A percentile compares a stretch with the other conserved stretches of the same genome.
phyloP scores from a whole-genome alignment of 2,329 filamentous ascomycete genomes.

The Colletotrichum limetticola region DNA sequence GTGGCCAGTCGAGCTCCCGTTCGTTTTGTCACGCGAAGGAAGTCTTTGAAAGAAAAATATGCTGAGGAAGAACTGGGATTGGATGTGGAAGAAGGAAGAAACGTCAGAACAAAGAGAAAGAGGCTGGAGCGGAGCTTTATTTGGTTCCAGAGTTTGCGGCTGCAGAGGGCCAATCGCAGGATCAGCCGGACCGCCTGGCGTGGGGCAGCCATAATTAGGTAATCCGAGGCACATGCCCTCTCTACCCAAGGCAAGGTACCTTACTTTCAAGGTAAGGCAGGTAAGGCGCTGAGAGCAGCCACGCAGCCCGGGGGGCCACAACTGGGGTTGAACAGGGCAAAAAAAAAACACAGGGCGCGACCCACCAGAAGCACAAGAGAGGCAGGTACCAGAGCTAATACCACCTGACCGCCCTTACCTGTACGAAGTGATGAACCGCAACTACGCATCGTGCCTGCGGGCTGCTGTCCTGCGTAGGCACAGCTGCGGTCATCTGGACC shows the following conservation, averaged over 20 bases:
- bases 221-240: constrained; percentile 17
- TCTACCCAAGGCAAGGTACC: too few relatives aligned
- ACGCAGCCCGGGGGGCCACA: constrained; percentile 3
- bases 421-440: not conserved
- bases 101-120: constrained; percentile 33
- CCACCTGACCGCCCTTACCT: too few relatives aligned
- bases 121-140: constrained; percentile 37
- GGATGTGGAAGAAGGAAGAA: constrained; percentile 34
- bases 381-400: constrained; percentile 22
- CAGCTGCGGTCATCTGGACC: constrained; percentile 15
- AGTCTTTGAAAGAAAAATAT: constrained; percentile 23
- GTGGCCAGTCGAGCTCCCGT: constrained; percentile 20
- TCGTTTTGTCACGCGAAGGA: constrained; percentile 12
- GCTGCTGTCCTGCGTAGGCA: too few relatives aligned
- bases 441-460: too few relatives aligned
- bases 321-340: constrained; percentile 25
- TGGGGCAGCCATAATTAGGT: constrained; percentile 17
- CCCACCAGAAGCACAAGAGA: constrained; percentile 13
- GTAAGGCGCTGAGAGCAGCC: not conserved
- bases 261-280: too few relatives aligned
- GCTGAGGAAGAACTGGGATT: constrained; percentile 17
- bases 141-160: constrained; percentile 32
- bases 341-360: constrained; percentile 18
- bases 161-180: constrained; percentile 24
- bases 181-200: constrained; percentile 13